Evolutionary conservation across 2,329 filamentous ascomycete species (phyloP), one percentile per base, ranked within the genome.

Genomic region (Epichloe bromicola): DNA sequence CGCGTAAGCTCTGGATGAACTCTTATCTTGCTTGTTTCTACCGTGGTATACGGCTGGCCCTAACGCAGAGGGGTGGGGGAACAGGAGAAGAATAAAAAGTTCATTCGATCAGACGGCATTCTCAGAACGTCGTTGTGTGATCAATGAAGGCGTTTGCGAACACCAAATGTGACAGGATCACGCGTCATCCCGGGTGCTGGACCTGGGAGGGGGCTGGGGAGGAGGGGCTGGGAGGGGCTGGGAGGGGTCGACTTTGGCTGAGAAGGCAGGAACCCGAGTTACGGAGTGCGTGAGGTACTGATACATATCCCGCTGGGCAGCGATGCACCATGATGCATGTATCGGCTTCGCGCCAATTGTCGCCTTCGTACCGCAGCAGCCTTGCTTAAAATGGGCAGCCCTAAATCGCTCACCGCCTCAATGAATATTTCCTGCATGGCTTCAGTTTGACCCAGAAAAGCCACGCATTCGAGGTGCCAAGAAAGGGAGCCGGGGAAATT

Each of bases 291-390:
- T 50, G 51, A 50, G 50, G 57, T 58, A 55, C 51, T 41, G 51
- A 51, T 67, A 68, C 66, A 60, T 61, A 57, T 43, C 57, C 34
- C 45, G 55, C 66, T 67, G 64, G 65, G 65, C 63, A 68, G 63
- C 64, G 51, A 67, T 64, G 62, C 65, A 53, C 65, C 59, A 58
- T 50, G 58, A 59, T 56, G 55, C 53, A 58, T 53, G 58, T 63
- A 62, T 44, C 42, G 7, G 23, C 23, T 26, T 26, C 23, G 2
- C 23, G 6, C 23, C 23, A 26, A 26, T 7, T 26, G 23, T 26
- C 1, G 23, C 26, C 6, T 7, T 26, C 26, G 26, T 26, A 26
- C 7, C 2, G 26, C 26, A 26, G 23, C 23, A 26, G 23, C 23
- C 23, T 26, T 26, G 23, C 23, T 26, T 26, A 26, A 26, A 26